Evolutionary conservation across 768 basidiomycete species (phyloP), one percentile per base, ranked within the genome.

Genomic region (Leccinellum rugosiceps): DNA sequence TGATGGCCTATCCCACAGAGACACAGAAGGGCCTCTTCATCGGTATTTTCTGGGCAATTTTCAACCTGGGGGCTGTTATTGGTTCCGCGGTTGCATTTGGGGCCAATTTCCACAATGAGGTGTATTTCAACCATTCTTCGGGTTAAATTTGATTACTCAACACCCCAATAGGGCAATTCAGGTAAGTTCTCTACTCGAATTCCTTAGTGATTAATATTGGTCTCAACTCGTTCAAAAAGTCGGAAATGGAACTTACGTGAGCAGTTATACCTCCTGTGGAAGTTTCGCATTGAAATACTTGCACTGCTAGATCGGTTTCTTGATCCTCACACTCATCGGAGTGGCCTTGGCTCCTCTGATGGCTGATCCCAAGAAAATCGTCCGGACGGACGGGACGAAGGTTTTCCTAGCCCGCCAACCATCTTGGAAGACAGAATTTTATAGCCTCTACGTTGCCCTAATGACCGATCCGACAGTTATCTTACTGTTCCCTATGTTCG

Each of bases 1-100:
- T 92, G 85, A 74, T 94, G 71, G 83, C 88, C 5, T 93, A 93
- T 70, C 88, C 90, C 0, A 90, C 88, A 0, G 90, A 93, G 68
- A 66, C 71, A 47, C 83, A 92, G 68, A 93, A 93, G 70, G 90
- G 90, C 15, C 75, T 72, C 31, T 92, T 80, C 72, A 90, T 93
- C 52, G 85, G 80, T 41, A 82, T 90, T 47, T 93, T 92, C 74
- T 93, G 91, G 91, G 74, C 80, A 45, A 88, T 92, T 59, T 93
- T 94, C 76, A 92, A 92, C 63, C 58, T 91, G 21, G 90, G 90
- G 28, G 85, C 85, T 47, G 88, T 94, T 48, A 84, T 93, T 47
- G 90, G 91, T 30, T 82, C 88, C 5, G 76, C 86, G 9, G 88
- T 92, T 31, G 84, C 90, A 14, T 75, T 92, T 35, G 92, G 83